Base-by-base conservation (phyloP, 192 early-diverging fungal species). In the Podila epigama region DNA sequence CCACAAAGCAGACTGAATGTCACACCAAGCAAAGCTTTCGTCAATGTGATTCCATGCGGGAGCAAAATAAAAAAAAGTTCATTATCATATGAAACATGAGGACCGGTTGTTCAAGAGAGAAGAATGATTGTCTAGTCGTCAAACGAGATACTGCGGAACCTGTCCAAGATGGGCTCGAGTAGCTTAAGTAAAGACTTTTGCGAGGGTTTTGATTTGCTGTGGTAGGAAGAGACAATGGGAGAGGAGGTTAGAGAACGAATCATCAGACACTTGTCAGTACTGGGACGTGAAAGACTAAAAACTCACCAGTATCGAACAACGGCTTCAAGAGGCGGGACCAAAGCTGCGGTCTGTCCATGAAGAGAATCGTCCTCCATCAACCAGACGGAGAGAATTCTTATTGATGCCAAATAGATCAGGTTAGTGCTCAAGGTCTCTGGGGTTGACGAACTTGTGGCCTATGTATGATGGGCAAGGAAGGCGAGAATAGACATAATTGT, bases 321-420 rank as follows among this genome's bases (percentile, higher is more conserved):
- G 6, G 52, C 58, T 18, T 68, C 65, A 10, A 75, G 40, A 10
- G 64, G 58, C 0, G 56, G 44, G 28, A 77, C 60, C 16, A 77
- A 18, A 8, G 42, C 10, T 1, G 41, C 44, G 9, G 66, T 66
- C 50, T 68, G 66, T 16, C 60, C 60, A 52, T 77, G 73, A 1
- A 77, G 61, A 2, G 66, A 77, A 42, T 63, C 73, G 20, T 77
- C 73, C 18, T 77, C 73, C 22, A 63, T 64, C 13, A 77, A 55
- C 66, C 65, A 77, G 1, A 51, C 57, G 5, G 65, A 77, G 32
- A 77, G 37, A 12, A 68, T 68, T 66, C 61, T 68, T 20, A 77
- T 16, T 4, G 60, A 77, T 22, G 73, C 73, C n/a, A 77, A 18
- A 33, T 77, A 77, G 7, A 37, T 44, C 66, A 77, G 41, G 31